Conservation (phyloP, 306 rosid genomes). For the Canavalia ensiformis region DNA sequence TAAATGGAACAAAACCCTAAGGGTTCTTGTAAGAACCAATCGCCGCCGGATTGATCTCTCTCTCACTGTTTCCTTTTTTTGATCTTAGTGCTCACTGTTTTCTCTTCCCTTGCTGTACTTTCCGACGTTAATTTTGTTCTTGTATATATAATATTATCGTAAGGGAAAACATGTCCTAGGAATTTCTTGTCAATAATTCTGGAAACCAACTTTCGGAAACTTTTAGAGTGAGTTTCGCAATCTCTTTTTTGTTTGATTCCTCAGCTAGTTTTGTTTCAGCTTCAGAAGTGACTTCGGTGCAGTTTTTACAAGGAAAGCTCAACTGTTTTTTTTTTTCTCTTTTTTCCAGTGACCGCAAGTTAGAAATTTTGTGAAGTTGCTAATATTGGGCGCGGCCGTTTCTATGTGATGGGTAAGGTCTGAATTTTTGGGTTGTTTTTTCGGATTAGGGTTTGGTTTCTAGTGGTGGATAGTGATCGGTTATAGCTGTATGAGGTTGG, state of each 20-base stretch:
- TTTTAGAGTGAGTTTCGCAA: background rate
- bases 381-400: slow-evolving; percentile 44
- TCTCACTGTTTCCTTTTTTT: slow-evolving; percentile 13
- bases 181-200: slow-evolving; percentile 35
- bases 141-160: background rate
- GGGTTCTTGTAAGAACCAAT: slow-evolving; percentile 81
- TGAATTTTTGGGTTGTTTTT: slow-evolving; percentile 39
- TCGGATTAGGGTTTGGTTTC: slow-evolving; percentile 50
- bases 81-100: slow-evolving; percentile 44
- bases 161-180: slow-evolving; percentile 11
- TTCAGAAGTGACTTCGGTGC: slow-evolving; percentile 36
- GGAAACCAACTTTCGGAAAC: slow-evolving; percentile 24
- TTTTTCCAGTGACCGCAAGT: slow-evolving; percentile 48
- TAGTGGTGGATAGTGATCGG: slow-evolving; percentile 42
- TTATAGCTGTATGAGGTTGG: slow-evolving; percentile 15
- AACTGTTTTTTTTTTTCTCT: background rate
- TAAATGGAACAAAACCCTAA: slow-evolving; percentile 83
- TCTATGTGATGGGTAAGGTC: slow-evolving; percentile 37
- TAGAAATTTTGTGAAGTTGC: slow-evolving; percentile 46
- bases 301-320: slow-evolving; percentile 38
- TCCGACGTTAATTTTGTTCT: slow-evolving; percentile 2
- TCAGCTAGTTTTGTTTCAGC: slow-evolving; percentile 33
- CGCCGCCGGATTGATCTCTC: slow-evolving; percentile 80
- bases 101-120: background rate
- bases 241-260: slow-evolving; percentile 16